phyloP scores from a whole-genome alignment of 371 early-diverging fungal species.

The Rhizomucor miehei region DNA sequence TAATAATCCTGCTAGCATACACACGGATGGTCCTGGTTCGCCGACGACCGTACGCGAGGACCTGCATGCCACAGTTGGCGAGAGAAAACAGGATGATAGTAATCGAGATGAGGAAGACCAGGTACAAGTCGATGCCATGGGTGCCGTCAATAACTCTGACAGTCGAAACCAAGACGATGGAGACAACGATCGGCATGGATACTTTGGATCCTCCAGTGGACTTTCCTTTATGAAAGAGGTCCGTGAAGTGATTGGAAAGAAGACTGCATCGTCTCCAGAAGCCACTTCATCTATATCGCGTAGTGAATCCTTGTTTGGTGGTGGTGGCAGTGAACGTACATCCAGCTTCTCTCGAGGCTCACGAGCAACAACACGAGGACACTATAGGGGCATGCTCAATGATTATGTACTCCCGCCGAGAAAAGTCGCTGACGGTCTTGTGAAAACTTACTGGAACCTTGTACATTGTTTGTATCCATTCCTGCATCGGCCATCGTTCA shows the following conservation, averaged over 20 bases:
- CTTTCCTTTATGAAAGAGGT: slow-evolving; percentile 23
- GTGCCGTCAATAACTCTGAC: slow-evolving; percentile 16
- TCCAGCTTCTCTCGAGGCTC: slow-evolving; percentile 12
- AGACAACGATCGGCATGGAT: slow-evolving; percentile 14
- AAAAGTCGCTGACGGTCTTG: slow-evolving; percentile 20
- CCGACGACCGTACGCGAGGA: too few species aligned
- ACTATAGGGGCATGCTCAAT: slow-evolving; percentile 5
- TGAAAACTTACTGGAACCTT: slow-evolving; percentile 20
- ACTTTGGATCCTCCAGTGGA: slow-evolving; percentile 27
- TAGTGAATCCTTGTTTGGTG: background rate
- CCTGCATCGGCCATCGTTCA: slow-evolving; percentile 22
- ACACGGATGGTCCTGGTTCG: too few species aligned
- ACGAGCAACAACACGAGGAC: background rate
- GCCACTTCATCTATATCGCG: too few species aligned
- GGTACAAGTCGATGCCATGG: slow-evolving; percentile 22
- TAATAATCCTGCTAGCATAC: too few species aligned
- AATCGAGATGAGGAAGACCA: background rate
- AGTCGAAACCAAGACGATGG: slow-evolving; percentile 2
- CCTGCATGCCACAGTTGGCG: too few species aligned
- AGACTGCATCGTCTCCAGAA: slow-evolving; percentile 15
- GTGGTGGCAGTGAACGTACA: slow-evolving; percentile 4
- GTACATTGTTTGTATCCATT: slow-evolving; percentile 29
- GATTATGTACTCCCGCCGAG: slow-evolving; percentile 23
- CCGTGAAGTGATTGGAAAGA: slow-evolving; percentile 23
- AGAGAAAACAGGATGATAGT: background rate